phyloP scores from a whole-genome alignment of 139 green algal genomes.

The Coelastrella sp. region DNA sequence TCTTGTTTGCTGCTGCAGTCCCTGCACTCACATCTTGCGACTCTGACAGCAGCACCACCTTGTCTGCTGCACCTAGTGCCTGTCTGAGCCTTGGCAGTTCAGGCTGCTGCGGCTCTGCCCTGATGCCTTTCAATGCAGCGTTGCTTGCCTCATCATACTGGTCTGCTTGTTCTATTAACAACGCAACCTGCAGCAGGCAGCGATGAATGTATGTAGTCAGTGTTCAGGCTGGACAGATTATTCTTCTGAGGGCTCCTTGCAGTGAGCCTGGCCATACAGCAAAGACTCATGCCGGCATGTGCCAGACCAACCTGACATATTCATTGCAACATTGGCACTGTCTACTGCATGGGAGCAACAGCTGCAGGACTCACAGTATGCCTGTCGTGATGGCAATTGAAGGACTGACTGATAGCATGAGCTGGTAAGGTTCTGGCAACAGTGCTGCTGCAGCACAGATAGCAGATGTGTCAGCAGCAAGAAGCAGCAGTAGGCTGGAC shows the following conservation, averaged over 20 bases:
- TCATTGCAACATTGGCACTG: too few species aligned
- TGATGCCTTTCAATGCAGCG: constrained; percentile 63
- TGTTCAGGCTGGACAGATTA: too few species aligned
- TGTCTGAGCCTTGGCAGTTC: constrained; percentile 51
- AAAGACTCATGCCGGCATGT: too few species aligned
- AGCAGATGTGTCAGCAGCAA: not conserved
- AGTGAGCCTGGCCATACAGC: too few species aligned
- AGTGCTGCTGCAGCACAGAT: not conserved
- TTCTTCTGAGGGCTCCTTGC: too few species aligned
- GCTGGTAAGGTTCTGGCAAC: too few species aligned
- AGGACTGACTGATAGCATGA: too few species aligned
- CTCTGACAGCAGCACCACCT: constrained; percentile 40
- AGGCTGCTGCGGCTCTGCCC: constrained; percentile 66
- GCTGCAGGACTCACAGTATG: not conserved
- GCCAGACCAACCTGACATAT: too few species aligned
- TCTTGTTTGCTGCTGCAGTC: too few species aligned
- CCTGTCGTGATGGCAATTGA: too few species aligned
- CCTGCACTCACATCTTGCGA: constrained; percentile 42
- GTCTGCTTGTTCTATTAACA: constrained; percentile 69
- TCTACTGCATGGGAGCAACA: not conserved
- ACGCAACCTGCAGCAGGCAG: constrained; percentile 53
- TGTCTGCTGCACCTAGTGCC: constrained; percentile 1
- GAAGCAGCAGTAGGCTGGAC: not conserved
- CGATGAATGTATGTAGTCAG: not conserved
- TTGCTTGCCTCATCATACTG: constrained; percentile 58